Conservation (phyloP, 129 eudicot genomes). For the Chrysanthemum seticuspe region DNA sequence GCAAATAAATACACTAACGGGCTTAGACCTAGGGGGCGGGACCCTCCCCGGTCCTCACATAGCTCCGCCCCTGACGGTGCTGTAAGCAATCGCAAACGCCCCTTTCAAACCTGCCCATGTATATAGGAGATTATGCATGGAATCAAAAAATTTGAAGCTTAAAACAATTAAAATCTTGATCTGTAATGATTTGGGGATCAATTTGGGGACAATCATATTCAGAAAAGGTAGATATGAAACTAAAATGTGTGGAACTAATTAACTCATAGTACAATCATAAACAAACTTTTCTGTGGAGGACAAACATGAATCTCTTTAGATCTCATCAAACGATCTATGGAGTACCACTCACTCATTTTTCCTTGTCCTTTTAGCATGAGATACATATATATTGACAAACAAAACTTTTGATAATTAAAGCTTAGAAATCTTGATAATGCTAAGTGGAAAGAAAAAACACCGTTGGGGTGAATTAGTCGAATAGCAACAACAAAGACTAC, state of each 20-base stretch:
- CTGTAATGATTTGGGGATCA: neutral
- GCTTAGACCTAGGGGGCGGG: no score
- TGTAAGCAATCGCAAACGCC: no score
- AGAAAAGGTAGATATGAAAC: slow-evolving; percentile 3
- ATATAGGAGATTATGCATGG: no score
- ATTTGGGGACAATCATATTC: neutral
- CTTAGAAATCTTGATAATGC: neutral
- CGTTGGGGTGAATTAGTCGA: neutral
- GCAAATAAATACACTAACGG: no score
- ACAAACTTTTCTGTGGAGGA: slow-evolving; percentile 26
- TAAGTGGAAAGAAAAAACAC: neutral
- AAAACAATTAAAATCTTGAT: neutral
- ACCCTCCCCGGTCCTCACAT: no score
- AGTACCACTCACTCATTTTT: slow-evolving; percentile 29
- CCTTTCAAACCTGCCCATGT: no score
- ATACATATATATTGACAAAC: neutral
- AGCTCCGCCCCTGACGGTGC: no score
- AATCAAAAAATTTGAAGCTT: no score
- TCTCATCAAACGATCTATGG: slow-evolving; percentile 25
- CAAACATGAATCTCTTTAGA: slow-evolving; percentile 37
- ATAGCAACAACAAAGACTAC: neutral
- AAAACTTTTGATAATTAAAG: neutral
- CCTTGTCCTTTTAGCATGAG: slow-evolving; percentile 10
- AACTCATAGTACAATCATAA: slow-evolving; percentile 12
- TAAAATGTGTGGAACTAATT: slow-evolving; percentile 10